These are phyloP conservation scores for Puccinellia tenuiflora DNA, from an alignment of 176 grass and related monocot genomes.

Conservation along the genomic window DNA sequence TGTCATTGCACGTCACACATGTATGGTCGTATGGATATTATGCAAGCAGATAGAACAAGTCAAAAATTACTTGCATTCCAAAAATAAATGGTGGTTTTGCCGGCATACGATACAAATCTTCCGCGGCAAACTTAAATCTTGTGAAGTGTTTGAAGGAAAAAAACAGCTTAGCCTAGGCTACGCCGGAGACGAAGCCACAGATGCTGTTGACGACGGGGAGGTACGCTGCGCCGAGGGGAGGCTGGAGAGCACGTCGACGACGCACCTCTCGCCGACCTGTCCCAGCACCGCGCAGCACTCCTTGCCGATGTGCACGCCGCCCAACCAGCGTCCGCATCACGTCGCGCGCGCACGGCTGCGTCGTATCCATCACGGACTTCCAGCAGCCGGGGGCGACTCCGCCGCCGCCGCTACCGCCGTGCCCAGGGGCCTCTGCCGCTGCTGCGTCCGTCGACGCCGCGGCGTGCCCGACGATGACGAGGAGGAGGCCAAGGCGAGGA, in stretches of 20 bases:
- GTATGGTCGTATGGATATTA: no score
- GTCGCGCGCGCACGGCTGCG: conserved; percentile 15
- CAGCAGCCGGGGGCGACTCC: background rate
- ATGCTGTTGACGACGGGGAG: conserved; percentile 11
- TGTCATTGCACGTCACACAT: no score
- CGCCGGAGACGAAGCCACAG: background rate
- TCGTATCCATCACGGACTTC: conserved; percentile 7
- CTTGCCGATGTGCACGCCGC: background rate
- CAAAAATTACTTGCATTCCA: background rate
- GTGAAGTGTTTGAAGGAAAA: background rate
- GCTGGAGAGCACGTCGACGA: conserved; percentile 17
- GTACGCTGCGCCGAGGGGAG: background rate
- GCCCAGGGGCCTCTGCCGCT: background rate
- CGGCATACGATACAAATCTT: no score
- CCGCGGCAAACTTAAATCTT: background rate
- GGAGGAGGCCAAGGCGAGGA: background rate
- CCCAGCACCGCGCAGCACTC: conserved; percentile 19
- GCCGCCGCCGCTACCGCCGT: background rate
- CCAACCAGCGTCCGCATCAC: background rate
- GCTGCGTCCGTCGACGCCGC: background rate
- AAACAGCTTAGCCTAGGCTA: background rate
- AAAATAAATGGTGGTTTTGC: background rate
- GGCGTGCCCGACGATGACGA: background rate
- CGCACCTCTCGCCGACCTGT: conserved; percentile 9
- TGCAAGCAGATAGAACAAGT: no score